Evolutionary conservation across 768 basidiomycete species (phyloP).

Genomic region (Podaxis sp.): DNA sequence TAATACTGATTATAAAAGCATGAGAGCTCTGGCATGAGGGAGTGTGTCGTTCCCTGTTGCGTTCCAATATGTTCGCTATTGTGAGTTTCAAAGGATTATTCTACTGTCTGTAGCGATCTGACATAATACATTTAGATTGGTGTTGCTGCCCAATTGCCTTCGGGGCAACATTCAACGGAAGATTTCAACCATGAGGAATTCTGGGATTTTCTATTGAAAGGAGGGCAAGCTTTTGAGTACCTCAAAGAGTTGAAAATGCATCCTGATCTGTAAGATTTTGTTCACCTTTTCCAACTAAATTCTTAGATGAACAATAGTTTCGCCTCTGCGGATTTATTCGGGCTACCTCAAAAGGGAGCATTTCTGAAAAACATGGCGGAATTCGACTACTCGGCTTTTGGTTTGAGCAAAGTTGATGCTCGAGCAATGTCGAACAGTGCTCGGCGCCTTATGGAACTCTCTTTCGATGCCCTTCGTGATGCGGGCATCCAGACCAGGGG

Average conservation of each 20-base stretch:
- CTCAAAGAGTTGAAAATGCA: slow-evolving; percentile 29
- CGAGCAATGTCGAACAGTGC: slow-evolving; percentile 27
- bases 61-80: slow-evolving; percentile 11
- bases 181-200: slow-evolving; percentile 32
- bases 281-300: neutral
- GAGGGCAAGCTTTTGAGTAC: slow-evolving; percentile 26
- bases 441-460: slow-evolving; percentile 31
- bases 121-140: slow-evolving; percentile 25
- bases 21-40: neutral
- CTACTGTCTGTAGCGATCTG: neutral
- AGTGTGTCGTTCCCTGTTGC: neutral
- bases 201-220: slow-evolving; percentile 30
- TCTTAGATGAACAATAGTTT: slow-evolving; percentile 21
- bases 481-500: slow-evolving; percentile 43
- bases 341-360: slow-evolving; percentile 22
- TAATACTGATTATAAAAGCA: neutral
- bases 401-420: slow-evolving; percentile 32
- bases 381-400: slow-evolving; percentile 38
- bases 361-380: slow-evolving; percentile 33
- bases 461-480: slow-evolving; percentile 39
- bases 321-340: slow-evolving; percentile 19
- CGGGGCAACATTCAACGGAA: slow-evolving; percentile 20
- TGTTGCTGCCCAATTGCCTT: slow-evolving; percentile 34
- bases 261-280: slow-evolving; percentile 22
- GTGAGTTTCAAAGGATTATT: slow-evolving; percentile 11